These are phyloP conservation scores for Coemansia reversa DNA, from an alignment of 192 early-diverging fungal species.

Conservation along the genomic window DNA sequence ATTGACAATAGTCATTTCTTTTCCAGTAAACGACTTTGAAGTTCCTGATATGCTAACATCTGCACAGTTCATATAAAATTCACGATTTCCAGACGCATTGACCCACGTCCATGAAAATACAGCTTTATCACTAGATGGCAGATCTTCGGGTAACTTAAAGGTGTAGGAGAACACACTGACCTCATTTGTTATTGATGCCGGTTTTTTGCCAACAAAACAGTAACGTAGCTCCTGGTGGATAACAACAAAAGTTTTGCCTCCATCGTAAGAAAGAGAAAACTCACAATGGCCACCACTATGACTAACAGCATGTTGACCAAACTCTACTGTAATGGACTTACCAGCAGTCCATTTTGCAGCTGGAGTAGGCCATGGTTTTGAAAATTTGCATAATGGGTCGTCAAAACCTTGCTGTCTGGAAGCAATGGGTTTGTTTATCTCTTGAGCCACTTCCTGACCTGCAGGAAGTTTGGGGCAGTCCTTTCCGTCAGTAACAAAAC, in stretches of 20 bases:
- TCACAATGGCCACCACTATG: conserved; percentile 68
- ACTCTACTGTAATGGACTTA: conserved; percentile 50
- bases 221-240: conserved; percentile 49
- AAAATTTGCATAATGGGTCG: conserved; percentile 37
- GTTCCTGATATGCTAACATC: conserved; percentile 20
- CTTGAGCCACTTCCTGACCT: not conserved
- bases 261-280: conserved; percentile 64
- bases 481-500: no score
- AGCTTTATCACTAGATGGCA: conserved; percentile 55
- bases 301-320: conserved; percentile 16
- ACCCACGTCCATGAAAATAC: conserved; percentile 65
- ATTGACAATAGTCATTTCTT: conserved; percentile 28
- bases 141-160: conserved; percentile 53
- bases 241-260: conserved; percentile 59
- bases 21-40: conserved; percentile 20
- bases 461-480: no score
- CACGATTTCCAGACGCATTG: conserved; percentile 60
- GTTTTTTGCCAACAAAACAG: conserved; percentile 41
- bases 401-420: not conserved
- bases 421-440: conserved; percentile 15
- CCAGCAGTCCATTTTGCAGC: conserved; percentile 55
- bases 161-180: conserved; percentile 31
- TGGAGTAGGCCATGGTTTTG: conserved; percentile 25
- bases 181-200: conserved; percentile 7
- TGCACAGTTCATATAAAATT: conserved; percentile 60